Evolutionary conservation across 306 rosid species (phyloP).

Genomic region (Bauhinia variegata): DNA sequence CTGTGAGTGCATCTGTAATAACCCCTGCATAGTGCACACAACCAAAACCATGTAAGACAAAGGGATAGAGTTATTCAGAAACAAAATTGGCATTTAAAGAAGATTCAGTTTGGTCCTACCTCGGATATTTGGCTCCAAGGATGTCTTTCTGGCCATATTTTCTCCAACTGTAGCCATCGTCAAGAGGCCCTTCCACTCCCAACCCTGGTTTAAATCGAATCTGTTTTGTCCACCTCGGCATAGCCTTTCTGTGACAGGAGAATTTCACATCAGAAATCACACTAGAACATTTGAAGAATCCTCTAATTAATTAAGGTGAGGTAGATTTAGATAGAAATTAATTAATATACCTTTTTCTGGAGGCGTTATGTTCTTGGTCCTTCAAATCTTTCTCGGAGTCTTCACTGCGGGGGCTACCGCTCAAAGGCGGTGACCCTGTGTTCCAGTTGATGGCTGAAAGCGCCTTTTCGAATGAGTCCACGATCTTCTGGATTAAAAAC

Average conservation of each 20-base stretch:
- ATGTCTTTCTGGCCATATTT: slow-evolving; percentile 79
- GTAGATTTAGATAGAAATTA: neutral
- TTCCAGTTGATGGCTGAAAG: slow-evolving; percentile 53
- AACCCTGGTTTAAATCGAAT: slow-evolving; percentile 49
- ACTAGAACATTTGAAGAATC: neutral
- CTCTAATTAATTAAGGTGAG: neutral
- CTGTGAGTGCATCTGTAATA: slow-evolving; percentile 71
- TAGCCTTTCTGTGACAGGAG: slow-evolving; percentile 41
- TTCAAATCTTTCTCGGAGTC: slow-evolving; percentile 51
- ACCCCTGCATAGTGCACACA: slow-evolving; percentile 46
- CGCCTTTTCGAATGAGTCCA: slow-evolving; percentile 62
- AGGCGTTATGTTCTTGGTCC: slow-evolving; percentile 44
- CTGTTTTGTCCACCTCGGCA: slow-evolving; percentile 52
- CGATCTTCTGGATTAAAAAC: slow-evolving; percentile 57
- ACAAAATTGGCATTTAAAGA: neutral
- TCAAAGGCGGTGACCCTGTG: slow-evolving; percentile 54
- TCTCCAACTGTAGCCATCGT: slow-evolving; percentile 74
- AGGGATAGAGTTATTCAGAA: too few species aligned
- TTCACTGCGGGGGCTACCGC: slow-evolving; percentile 57
- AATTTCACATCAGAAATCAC: neutral
- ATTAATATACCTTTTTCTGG: slow-evolving; percentile 46
- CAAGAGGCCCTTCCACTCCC: slow-evolving; percentile 61
- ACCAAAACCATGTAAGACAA: too few species aligned
- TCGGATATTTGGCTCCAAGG: slow-evolving; percentile 64
- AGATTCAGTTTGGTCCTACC: slow-evolving; percentile 35